Evolutionary conservation across 495 filamentous ascomycete genomes (phyloP).

Genomic region (Daldinia concentrica): DNA sequence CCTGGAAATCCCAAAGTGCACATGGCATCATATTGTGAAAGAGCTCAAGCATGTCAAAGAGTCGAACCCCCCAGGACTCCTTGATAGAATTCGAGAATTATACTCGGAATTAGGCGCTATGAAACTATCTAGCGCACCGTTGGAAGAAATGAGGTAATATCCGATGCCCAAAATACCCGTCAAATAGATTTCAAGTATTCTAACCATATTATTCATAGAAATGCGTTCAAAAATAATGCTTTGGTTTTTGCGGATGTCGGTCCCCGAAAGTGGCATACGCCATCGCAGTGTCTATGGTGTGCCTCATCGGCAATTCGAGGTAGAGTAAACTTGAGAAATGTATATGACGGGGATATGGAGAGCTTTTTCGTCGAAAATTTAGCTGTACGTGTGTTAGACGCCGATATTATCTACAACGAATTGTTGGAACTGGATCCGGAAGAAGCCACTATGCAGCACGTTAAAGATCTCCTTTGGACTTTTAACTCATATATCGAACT

Average conservation of each 20-base stretch:
- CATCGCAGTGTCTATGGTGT: slow-evolving; percentile 55
- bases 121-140: neutral
- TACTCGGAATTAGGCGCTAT: neutral
- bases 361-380: slow-evolving; percentile 51
- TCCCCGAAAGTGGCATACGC: slow-evolving; percentile 44
- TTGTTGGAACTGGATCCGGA: slow-evolving; percentile 35
- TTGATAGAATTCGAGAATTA: neutral
- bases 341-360: slow-evolving; percentile 47
- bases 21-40: slow-evolving; percentile 24
- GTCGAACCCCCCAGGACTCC: neutral
- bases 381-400: slow-evolving; percentile 45
- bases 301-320: slow-evolving; percentile 49
- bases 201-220: slow-evolving; percentile 22
- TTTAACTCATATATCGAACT: slow-evolving; percentile 48
- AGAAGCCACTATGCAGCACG: slow-evolving; percentile 32
- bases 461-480: slow-evolving; percentile 50
- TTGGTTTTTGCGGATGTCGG: slow-evolving; percentile 44
- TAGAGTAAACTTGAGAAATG: slow-evolving; percentile 45
- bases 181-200: neutral
- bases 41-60: slow-evolving; percentile 35
- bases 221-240: slow-evolving; percentile 37
- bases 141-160: slow-evolving; percentile 11
- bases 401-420: slow-evolving; percentile 49
- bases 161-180: too few relatives aligned
- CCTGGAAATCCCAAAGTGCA: slow-evolving; percentile 32